Conservation (phyloP, 345 rosid species). For the Gossypium raimondii region DNA sequence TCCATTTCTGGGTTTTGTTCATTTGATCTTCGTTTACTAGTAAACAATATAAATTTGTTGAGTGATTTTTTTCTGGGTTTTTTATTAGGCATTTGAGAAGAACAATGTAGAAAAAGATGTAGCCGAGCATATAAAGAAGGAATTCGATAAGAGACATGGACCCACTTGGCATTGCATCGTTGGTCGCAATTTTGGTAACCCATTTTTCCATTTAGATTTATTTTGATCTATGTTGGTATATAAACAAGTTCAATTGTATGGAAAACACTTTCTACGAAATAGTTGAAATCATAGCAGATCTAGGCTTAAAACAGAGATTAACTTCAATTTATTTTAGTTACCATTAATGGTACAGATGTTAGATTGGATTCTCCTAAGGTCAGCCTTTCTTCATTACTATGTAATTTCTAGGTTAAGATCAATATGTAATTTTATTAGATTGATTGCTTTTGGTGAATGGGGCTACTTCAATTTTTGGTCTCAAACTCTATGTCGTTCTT, state of each 20-base stretch:
- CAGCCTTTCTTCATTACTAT: not conserved
- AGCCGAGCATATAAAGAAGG: constrained; percentile 56
- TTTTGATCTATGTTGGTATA: not conserved
- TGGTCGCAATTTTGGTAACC: constrained; percentile 92
- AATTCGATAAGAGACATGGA: constrained; percentile 5
- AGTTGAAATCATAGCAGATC: not conserved
- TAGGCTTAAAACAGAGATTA: not conserved
- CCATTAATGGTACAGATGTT: not conserved
- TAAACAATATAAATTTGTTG: not conserved
- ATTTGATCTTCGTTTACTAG: not conserved
- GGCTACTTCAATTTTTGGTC: not conserved
- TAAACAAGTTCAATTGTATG: not conserved
- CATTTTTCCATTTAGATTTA: constrained; percentile 8
- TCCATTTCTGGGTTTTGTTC: constrained; percentile 1
- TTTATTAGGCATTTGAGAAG: constrained; percentile 74
- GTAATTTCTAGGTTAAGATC: not conserved
- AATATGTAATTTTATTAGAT: not conserved
- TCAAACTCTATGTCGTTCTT: not conserved
- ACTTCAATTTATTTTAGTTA: not conserved
- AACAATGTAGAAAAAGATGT: constrained; percentile 85
- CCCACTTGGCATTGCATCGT: constrained; percentile 99
- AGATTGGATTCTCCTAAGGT: not conserved
- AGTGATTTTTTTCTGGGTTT: not conserved
- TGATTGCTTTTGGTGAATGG: not conserved
- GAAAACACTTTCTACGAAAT: no score